These are phyloP conservation scores for Raphanus sativus DNA, from an alignment of 345 rosid genomes.

Conservation along the genomic window DNA sequence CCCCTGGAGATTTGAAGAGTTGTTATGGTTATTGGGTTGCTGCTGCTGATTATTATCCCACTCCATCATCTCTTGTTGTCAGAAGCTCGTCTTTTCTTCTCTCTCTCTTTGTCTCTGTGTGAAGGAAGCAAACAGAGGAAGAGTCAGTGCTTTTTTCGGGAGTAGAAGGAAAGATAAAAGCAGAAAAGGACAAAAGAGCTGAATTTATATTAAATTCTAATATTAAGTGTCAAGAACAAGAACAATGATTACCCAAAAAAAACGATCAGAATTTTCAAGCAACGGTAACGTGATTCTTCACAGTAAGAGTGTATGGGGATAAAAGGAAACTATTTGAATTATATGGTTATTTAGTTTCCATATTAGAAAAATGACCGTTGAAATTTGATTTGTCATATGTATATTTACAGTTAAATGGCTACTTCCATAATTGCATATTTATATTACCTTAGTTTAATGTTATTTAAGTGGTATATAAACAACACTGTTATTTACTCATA, in stretches of 20 bases:
- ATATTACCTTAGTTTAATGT: background rate
- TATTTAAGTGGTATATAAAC: background rate
- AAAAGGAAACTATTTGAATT: constrained; percentile 7
- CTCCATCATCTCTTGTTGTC: constrained; percentile 47
- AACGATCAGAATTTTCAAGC: background rate
- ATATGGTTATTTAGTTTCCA: constrained; percentile 1
- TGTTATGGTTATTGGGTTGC: constrained; percentile 36
- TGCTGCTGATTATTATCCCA: constrained; percentile 47
- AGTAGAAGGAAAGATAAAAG: constrained; percentile 42
- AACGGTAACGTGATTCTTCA: constrained; percentile 13
- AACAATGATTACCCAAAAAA: background rate
- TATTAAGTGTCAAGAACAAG: background rate
- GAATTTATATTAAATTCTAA: constrained; percentile 1
- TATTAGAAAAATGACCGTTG: constrained; percentile 23
- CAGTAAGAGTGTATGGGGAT: background rate
- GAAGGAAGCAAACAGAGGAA: constrained; percentile 39
- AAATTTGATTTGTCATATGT: background rate
- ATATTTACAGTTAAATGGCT: background rate
- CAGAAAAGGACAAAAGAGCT: constrained; percentile 34
- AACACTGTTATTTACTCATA: background rate
- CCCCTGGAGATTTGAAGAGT: constrained; percentile 38
- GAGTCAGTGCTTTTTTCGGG: constrained; percentile 38
- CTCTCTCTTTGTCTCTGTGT: constrained; percentile 18
- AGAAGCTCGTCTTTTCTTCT: constrained; percentile 13
- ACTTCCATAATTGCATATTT: background rate